Percentiles rank a stretch among this genome's conserved stretches.
These are phyloP conservation scores for Globisporangium parvum DNA, from an alignment of 352 stramenopile species.

Conservation along the genomic window DNA sequence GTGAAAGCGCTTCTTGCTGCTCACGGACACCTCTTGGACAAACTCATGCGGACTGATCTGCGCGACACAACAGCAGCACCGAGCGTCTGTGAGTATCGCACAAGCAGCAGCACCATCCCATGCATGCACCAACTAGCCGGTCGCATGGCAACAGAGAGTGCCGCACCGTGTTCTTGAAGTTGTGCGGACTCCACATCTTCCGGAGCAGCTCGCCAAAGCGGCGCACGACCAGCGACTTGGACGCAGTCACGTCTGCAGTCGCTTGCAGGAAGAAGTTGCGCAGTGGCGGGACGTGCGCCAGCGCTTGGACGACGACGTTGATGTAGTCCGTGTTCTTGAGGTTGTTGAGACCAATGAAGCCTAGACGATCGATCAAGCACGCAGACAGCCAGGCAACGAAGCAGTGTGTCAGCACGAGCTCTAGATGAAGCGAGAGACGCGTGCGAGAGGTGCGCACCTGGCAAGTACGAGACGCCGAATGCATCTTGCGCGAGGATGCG, in stretches of 20 bases:
- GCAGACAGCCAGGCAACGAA: too few relatives aligned
- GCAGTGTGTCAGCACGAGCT: not conserved
- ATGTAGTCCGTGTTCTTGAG: slow-evolving; percentile 97
- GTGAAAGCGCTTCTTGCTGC: slow-evolving; percentile 95
- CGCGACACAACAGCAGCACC: slow-evolving; percentile 2
- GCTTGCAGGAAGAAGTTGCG: slow-evolving; percentile 94
- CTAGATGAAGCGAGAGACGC: too few relatives aligned
- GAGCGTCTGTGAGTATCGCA: not conserved
- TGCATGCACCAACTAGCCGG: too few relatives aligned
- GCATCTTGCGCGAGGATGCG: slow-evolving; percentile 91
- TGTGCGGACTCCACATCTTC: slow-evolving; percentile 97
- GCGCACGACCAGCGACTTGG: slow-evolving; percentile 84
- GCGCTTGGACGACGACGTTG: slow-evolving; percentile 95
- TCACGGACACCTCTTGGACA: slow-evolving; percentile 92
- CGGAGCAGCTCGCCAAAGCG: slow-evolving; percentile 95
- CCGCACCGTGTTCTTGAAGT: slow-evolving; percentile 96
- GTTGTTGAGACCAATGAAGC: slow-evolving; percentile 98
- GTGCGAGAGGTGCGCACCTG: too few relatives aligned
- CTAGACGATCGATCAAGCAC: slow-evolving; percentile 27
- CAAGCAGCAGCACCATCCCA: too few relatives aligned
- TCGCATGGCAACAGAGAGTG: too few relatives aligned
- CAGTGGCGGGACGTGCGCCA: slow-evolving; percentile 93
- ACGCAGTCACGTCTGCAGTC: slow-evolving; percentile 34
- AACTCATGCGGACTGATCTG: slow-evolving; percentile 95
- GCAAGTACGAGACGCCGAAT: slow-evolving; percentile 96